Conservation (phyloP, 805 yeast species). For the Saccharomycopsis fodiens region DNA sequence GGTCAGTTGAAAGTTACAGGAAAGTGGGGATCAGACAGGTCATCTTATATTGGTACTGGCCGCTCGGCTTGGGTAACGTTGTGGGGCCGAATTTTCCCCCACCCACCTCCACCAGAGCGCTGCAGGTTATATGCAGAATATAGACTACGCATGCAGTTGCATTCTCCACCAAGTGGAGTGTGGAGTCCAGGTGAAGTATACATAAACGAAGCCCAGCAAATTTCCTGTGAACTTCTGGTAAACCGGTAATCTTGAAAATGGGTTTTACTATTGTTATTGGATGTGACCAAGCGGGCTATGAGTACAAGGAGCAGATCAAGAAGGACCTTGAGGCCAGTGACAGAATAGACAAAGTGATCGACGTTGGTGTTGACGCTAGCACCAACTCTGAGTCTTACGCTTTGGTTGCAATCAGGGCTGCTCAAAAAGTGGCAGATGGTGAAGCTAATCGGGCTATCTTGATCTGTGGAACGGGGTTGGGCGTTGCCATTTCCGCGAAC, state of each 20-base stretch:
- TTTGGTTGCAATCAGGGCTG: slow-evolving; percentile 36
- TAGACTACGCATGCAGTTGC: not conserved
- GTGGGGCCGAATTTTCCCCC: not conserved
- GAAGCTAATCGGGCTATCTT: slow-evolving; percentile 39
- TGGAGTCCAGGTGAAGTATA: not conserved
- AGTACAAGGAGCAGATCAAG: slow-evolving; percentile 33
- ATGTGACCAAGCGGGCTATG: slow-evolving; percentile 38
- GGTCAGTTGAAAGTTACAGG: not conserved
- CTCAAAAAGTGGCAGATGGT: slow-evolving; percentile 32
- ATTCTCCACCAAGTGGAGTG: not conserved
- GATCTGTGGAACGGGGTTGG: slow-evolving; percentile 43
- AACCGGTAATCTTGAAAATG: not conserved
- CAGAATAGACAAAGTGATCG: slow-evolving; percentile 29
- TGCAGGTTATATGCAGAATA: not conserved
- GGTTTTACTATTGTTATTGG: slow-evolving; percentile 33
- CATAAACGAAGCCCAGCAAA: too few species aligned
- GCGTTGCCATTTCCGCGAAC: slow-evolving; percentile 42
- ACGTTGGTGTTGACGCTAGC: slow-evolving; percentile 33
- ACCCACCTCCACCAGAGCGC: not conserved
- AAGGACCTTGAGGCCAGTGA: slow-evolving; percentile 28
- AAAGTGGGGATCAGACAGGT: slow-evolving; percentile 20
- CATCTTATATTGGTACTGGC: too few species aligned
- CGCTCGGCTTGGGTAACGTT: not conserved
- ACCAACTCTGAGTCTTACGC: slow-evolving; percentile 35
- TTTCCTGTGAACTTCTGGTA: not conserved